Conservation (phyloP, 352 stramenopile species). For the Discostella stelligera region DNA sequence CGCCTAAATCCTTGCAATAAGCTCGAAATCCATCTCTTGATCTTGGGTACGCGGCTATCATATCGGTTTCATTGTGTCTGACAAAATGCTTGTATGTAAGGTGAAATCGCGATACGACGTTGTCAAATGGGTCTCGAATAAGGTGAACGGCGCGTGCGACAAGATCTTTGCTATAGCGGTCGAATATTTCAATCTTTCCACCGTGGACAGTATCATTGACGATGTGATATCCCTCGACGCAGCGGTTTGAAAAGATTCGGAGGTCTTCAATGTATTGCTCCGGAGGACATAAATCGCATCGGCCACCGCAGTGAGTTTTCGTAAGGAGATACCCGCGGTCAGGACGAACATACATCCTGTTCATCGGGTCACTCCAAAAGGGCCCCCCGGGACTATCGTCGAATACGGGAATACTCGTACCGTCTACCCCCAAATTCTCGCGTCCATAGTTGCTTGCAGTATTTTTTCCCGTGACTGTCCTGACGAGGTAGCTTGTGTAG, state of each 20-base stretch:
- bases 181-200: constrained; percentile 19
- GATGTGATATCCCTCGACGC: constrained; percentile 32
- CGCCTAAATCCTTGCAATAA: constrained; percentile 38
- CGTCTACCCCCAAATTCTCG: constrained; percentile 26
- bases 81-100: constrained; percentile 37
- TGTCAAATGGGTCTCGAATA: constrained; percentile 61
- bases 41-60: constrained; percentile 39
- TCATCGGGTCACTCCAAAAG: constrained; percentile 24
- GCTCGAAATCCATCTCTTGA: constrained; percentile 50
- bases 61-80: constrained; percentile 31
- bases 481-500: constrained; percentile 53
- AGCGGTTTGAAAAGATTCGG: constrained; percentile 54
- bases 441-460: constrained; percentile 58
- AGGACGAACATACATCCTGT: constrained; percentile 3
- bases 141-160: constrained; percentile 52
- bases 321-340: constrained; percentile 12
- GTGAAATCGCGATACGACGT: constrained; percentile 61
- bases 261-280: constrained; percentile 62
- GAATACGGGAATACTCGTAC: constrained; percentile 29
- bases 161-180: constrained; percentile 36
- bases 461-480: constrained; percentile 36
- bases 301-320: constrained; percentile 23
- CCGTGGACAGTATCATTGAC: constrained; percentile 24
- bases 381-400: constrained; percentile 21
- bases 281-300: constrained; percentile 9